phyloP scores from a whole-genome alignment of 495 filamentous ascomycete genomes.

The Podospora pseudopauciseta region DNA sequence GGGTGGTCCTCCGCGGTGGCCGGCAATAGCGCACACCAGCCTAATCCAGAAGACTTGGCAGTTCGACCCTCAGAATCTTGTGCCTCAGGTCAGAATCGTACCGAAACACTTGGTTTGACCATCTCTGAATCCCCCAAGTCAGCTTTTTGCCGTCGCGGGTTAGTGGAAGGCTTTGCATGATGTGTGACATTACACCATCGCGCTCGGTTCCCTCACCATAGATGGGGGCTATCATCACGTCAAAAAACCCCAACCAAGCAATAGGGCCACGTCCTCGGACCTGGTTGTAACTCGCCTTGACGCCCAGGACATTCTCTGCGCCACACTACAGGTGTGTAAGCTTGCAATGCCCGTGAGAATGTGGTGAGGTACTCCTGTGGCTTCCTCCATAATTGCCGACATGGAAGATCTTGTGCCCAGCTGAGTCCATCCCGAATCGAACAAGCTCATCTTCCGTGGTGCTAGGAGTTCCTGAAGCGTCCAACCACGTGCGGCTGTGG shows the following conservation, averaged over 20 bases:
- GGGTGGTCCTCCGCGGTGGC: too few relatives aligned
- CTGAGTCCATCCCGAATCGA: slow-evolving; percentile 26
- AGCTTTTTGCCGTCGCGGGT: too few relatives aligned
- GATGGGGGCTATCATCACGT: slow-evolving; percentile 16
- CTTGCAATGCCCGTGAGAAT: slow-evolving; percentile 13
- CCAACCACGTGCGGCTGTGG: not conserved
- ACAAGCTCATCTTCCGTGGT: slow-evolving; percentile 31
- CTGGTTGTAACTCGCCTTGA: slow-evolving; percentile 14
- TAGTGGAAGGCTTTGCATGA: not conserved
- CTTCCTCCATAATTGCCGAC: not conserved
- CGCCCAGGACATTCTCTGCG: slow-evolving; percentile 23
- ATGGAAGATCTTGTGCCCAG: slow-evolving; percentile 16
- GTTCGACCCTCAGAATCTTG: not conserved
- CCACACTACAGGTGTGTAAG: slow-evolving; percentile 6
- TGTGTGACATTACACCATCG: not conserved
- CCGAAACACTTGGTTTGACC: not conserved
- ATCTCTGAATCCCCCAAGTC: not conserved
- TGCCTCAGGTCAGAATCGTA: slow-evolving; percentile 5
- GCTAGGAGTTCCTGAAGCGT: slow-evolving; percentile 40
- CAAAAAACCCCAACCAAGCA: slow-evolving; percentile 23
- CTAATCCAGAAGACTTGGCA: not conserved
- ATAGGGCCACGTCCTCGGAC: slow-evolving; percentile 21
- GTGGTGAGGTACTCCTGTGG: slow-evolving; percentile 12
- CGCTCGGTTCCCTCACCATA: slow-evolving; percentile 11
- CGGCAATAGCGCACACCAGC: too few relatives aligned